Evolutionary conservation across 805 yeast species (phyloP).

Genomic region (Wickerhamomyces hampshirensis): DNA sequence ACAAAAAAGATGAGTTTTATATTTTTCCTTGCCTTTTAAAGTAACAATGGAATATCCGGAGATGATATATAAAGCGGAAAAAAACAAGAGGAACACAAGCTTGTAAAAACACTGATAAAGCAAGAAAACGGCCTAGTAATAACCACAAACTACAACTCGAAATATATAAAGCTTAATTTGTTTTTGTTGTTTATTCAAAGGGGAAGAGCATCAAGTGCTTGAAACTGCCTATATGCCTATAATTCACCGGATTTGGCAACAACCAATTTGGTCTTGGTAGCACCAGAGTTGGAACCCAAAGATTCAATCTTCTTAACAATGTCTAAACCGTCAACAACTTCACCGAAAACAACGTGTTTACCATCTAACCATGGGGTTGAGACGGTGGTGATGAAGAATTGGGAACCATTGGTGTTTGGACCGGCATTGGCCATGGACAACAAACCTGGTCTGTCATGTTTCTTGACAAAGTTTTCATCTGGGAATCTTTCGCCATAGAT

Average conservation of each 20-base stretch:
- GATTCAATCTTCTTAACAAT: slow-evolving; percentile 81
- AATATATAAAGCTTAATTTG: too few species aligned
- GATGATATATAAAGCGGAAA: slow-evolving; percentile 8
- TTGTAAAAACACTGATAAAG: too few species aligned
- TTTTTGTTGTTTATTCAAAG: too few species aligned
- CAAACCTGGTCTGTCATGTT: slow-evolving; percentile 77
- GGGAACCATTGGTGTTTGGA: slow-evolving; percentile 97
- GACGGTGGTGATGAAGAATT: slow-evolving; percentile 92
- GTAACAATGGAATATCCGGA: too few species aligned
- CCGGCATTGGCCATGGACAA: slow-evolving; percentile 98
- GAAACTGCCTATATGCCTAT: too few species aligned
- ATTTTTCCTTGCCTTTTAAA: too few species aligned
- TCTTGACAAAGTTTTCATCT: slow-evolving; percentile 71
- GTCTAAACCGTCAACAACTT: slow-evolving; percentile 80
- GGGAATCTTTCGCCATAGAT: slow-evolving; percentile 76
- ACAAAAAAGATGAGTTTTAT: slow-evolving; percentile 21
- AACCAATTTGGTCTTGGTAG: slow-evolving; percentile 60
- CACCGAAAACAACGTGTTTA: slow-evolving; percentile 93
- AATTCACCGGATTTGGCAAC: slow-evolving; percentile 51
- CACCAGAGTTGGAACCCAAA: slow-evolving; percentile 69
- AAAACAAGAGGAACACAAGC: too few species aligned
- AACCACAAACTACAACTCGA: too few species aligned
- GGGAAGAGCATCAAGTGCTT: too few species aligned
- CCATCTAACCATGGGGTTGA: slow-evolving; percentile 88
- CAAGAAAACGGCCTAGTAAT: too few species aligned